Evolutionary conservation across 176 grass and related monocot genomes (phyloP), one percentile per base, ranked within the genome.

Genomic region (Carex myosuroides): DNA sequence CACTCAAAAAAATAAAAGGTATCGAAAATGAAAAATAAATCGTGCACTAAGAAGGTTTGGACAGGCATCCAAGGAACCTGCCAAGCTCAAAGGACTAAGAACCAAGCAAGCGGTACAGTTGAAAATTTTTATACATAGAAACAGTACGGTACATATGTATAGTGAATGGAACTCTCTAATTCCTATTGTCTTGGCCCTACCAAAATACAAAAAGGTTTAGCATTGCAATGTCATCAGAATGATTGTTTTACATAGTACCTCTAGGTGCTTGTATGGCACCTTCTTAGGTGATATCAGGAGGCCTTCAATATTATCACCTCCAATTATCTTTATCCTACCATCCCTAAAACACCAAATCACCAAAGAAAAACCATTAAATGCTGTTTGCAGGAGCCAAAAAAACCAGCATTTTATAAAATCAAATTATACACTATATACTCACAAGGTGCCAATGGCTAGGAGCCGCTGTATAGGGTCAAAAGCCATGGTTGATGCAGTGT

Each of bases 401-500:
- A 11, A 80, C 63, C 75, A 13, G 20, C 46, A 63, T 12, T 48
- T 60, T 22, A 59, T 32, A 64, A 68, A 60, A 69, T 26, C 84
- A 35, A n/a, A 52, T 52, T 9, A 52, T 50, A 83, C 22, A 66
- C 48, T 32, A 42, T 60, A 75, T 61, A 84, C 92, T 89, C 79
- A 98, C 95, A 98, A 92, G 24, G 95, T 94, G 35, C 87, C 92
- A 57, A 94, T 86, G 13, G 95, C 92, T 77, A 98, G 90, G 44
- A 98, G 95, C n/a, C 92, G 88, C 86, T 98, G 95, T 24, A 98
- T 54, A 9, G 89, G 89, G 76, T 98, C 95, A 80, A 94, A 98
- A 65, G 89, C 88, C 57, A 98, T 88, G 44, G 89, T 77, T 0
- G 92, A 94, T 65, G 95, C 85, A 64, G 95, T 92, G 79, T 93